Base-by-base conservation (phyloP, 2,329 filamentous ascomycete genomes). In the Arthroderma sp. region DNA sequence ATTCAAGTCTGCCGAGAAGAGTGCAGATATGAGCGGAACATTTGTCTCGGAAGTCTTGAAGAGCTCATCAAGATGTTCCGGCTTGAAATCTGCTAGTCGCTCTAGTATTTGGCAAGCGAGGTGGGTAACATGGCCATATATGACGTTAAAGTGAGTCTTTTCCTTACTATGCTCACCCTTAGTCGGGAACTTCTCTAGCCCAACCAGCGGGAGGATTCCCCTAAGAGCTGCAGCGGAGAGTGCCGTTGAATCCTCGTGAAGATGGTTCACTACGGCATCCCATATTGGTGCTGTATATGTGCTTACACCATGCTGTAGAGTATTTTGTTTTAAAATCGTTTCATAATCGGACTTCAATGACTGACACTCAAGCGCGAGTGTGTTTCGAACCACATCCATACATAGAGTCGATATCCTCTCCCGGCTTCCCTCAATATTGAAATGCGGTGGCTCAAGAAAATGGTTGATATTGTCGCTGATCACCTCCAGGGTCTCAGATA, bases 1-100 rank as follows among this genome's bases (percentile, higher is more conserved):
- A 47, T 80, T 74, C 45, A 83, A 71, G 52, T 93, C 81, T 10
- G 85, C 84, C 37, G 87, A 87, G 45, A 95, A 79, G 5, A 95
- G 76, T 11, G 85, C 74, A 4, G 82, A 81, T 38, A 94, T 78
- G 36, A 94, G 73, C 33, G 84, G 78, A 51, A 81, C 78, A 48
- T 85, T 82, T 5, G 80, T 80, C 36, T 78, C 68, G 15, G 76
- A 73, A 46, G 81, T 78, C 43, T 75, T 70, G 55, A 85, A 85
- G 7, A 96, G 66, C 27, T 74, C 68, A 46, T 79, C 74, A 36
- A 96, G 69, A 47, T 89, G 78, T 3, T 73, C 66, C 0, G 77
- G 71, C 15, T 76, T 73, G 55, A 95, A 88, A 49, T 88, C 83
- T 32, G 81, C 81, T 37, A 98, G 67, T 7, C 83, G 76, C 50